Evolutionary conservation across 2,329 filamentous ascomycete genomes (phyloP).

Genomic region (Pochonia chlamydosporia): DNA sequence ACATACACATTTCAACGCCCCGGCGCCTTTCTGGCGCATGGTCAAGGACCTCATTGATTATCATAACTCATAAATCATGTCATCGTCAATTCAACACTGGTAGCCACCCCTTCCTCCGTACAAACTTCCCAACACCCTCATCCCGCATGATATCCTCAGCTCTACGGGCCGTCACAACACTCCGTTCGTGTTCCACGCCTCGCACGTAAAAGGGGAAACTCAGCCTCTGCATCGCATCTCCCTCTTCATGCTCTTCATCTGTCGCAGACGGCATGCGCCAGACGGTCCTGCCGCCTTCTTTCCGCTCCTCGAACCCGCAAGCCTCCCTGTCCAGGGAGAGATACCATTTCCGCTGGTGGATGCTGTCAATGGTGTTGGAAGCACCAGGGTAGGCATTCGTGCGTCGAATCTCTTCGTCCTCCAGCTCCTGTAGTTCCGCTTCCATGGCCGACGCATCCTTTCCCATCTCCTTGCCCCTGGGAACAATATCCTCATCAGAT

Average conservation of each 20-base stretch:
- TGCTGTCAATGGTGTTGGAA: constrained; percentile 57
- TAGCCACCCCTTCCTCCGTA: constrained; percentile 55
- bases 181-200: constrained; percentile 57
- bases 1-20: no score
- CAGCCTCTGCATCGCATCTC: constrained; percentile 17
- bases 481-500: constrained; percentile 12
- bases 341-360: constrained; percentile 64
- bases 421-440: constrained; percentile 36
- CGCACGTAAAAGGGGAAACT: constrained; percentile 56
- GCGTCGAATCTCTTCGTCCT: constrained; percentile 47
- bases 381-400: constrained; percentile 65
- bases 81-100: constrained; percentile 31
- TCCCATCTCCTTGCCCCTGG: constrained; percentile 10
- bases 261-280: constrained; percentile 8
- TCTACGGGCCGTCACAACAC: constrained; percentile 57
- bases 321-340: constrained; percentile 54
- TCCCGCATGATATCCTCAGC: constrained; percentile 55
- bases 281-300: constrained; percentile 13
- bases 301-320: constrained; percentile 47
- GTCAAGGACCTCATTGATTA: no score
- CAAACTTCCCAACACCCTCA: constrained; percentile 52
- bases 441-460: constrained; percentile 29
- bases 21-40: not conserved
- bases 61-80: not conserved
- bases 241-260: not conserved